These are phyloP conservation scores for Blastomyces percursus DNA, from an alignment of 2,329 filamentous ascomycete genomes.

Conservation along the genomic window DNA sequence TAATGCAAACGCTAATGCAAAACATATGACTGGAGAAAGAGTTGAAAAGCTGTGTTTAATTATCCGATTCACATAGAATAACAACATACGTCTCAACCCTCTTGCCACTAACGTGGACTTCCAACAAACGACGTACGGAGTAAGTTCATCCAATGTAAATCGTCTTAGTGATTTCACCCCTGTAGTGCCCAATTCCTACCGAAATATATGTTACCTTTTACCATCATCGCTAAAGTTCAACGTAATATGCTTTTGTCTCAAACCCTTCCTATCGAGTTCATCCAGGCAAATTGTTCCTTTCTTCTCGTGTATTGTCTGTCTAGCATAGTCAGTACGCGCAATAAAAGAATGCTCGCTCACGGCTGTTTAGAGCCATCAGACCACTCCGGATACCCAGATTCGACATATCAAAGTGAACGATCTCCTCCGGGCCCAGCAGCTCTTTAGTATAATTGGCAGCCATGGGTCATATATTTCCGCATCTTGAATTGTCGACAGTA, in stretches of 20 bases:
- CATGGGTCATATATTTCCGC: slow-evolving; percentile 5
- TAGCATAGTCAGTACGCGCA: background rate
- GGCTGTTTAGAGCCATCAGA: no score
- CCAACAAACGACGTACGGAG: background rate
- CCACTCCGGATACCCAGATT: background rate
- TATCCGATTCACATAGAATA: background rate
- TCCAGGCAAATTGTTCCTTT: background rate
- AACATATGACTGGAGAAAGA: background rate
- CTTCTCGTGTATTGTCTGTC: background rate
- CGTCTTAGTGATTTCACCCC: no score
- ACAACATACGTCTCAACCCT: background rate
- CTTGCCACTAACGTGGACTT: background rate
- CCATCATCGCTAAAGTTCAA: background rate
- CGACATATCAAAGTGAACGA: background rate
- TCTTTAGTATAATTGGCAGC: slow-evolving; percentile 2
- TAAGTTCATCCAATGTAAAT: background rate
- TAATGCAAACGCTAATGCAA: background rate
- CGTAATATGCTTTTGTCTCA: background rate
- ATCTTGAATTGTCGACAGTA: slow-evolving; percentile 4
- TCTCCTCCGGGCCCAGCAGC: background rate
- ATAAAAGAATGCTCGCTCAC: background rate
- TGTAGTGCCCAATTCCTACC: no score
- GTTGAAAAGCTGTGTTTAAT: slow-evolving; percentile 2
- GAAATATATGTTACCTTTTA: no score
- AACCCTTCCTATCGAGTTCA: background rate